phyloP scores from a whole-genome alignment of 805 yeast species.

The Suhomyces prunicola region DNA sequence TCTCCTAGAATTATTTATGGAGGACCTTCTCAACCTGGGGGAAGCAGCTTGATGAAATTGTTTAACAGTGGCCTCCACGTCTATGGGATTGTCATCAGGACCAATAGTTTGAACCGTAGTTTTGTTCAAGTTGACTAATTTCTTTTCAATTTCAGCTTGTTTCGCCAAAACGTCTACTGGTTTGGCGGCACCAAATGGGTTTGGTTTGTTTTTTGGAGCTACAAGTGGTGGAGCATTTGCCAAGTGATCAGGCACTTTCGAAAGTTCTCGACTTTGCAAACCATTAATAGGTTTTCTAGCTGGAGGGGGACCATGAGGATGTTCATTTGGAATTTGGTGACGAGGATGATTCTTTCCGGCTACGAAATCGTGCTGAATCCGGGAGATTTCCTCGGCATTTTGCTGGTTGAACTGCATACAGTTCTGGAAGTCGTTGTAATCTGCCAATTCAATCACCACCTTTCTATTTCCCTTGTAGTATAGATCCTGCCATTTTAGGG shows the following conservation, averaged over 20 bases:
- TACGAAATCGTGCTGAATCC: conserved; percentile 29
- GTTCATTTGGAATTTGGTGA: neutral
- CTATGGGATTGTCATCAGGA: conserved; percentile 51
- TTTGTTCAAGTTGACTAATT: conserved; percentile 83
- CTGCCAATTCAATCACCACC: conserved; percentile 38
- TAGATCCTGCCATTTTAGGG: conserved; percentile 61
- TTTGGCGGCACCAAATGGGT: conserved; percentile 82
- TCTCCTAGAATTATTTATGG: conserved; percentile 4
- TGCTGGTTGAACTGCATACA: conserved; percentile 39
- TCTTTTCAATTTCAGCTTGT: conserved; percentile 62
- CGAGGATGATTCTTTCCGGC: conserved; percentile 16
- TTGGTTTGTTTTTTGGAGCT: conserved; percentile 42
- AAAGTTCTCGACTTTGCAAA: neutral
- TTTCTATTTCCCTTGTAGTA: conserved; percentile 42
- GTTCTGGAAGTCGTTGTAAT: conserved; percentile 38
- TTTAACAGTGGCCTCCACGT: conserved; percentile 43
- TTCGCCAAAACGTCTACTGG: conserved; percentile 77
- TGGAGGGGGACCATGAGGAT: neutral
- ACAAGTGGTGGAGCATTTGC: conserved; percentile 9
- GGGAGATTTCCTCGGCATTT: conserved; percentile 28
- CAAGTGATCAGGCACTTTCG: neutral
- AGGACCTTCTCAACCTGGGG: conserved; percentile 7
- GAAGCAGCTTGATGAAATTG: conserved; percentile 8
- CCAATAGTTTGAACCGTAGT: conserved; percentile 85
- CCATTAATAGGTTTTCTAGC: neutral